These are phyloP conservation scores for Boletus sp. DNA, from an alignment of 768 basidiomycete species.

Conservation along the genomic window DNA sequence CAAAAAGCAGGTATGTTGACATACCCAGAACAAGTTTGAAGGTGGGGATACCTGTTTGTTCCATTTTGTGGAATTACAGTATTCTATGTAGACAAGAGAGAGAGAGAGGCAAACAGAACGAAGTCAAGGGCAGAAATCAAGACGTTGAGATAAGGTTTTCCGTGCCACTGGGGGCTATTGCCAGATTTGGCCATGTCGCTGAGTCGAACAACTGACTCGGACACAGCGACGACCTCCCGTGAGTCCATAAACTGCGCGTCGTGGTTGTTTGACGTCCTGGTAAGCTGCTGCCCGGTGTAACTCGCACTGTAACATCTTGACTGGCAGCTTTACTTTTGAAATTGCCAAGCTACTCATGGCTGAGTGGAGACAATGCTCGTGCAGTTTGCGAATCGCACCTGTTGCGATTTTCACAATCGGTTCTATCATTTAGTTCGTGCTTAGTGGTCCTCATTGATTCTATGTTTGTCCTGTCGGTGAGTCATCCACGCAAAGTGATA, in stretches of 20 bases:
- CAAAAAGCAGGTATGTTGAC: slow-evolving; percentile 27
- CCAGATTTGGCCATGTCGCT: slow-evolving; percentile 21
- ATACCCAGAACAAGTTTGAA: slow-evolving; percentile 99
- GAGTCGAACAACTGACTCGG: not conserved
- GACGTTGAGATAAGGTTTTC: slow-evolving; percentile 38
- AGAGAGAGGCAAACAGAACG: slow-evolving; percentile 17
- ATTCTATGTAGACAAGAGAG: slow-evolving; percentile 22
- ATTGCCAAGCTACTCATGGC: not conserved
- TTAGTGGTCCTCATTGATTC: not conserved
- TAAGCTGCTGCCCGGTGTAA: not conserved
- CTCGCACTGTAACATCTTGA: not conserved
- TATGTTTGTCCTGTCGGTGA: not conserved
- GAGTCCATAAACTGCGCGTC: not conserved
- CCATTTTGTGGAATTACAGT: slow-evolving; percentile 38
- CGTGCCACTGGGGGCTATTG: slow-evolving; percentile 27
- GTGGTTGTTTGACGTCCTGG: not conserved
- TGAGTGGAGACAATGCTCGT: not conserved
- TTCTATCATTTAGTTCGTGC: not conserved
- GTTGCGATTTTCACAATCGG: too few species aligned
- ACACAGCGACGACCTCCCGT: not conserved
- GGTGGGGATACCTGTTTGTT: slow-evolving; percentile 60
- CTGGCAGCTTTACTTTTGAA: not conserved
- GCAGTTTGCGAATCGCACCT: not conserved
- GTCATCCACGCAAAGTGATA: not conserved
- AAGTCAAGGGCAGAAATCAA: slow-evolving; percentile 35